Base-by-base conservation (phyloP, 768 basidiomycete species). In the Calocera viscosa region DNA sequence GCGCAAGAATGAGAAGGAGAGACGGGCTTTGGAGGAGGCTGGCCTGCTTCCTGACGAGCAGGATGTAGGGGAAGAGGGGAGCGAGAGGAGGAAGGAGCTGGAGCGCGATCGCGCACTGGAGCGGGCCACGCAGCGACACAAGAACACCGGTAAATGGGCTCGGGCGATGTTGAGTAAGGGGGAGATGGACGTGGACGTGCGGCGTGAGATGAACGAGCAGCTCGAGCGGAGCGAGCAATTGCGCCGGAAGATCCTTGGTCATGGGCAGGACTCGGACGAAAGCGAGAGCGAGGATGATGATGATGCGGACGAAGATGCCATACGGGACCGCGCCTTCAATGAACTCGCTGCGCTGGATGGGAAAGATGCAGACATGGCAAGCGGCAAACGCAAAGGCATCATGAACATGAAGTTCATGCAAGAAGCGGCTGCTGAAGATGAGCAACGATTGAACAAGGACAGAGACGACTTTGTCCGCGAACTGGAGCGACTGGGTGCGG, bases 381-480 rank as follows among this genome's bases (percentile, higher is more conserved):
- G 74, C 24, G 76, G 78, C 72, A 83, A 83, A 71, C 76, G 80
- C 63, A 89, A 88, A 76, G 84, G 89, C 68, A 82, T 97, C 11
- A 89, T 96, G 74, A 82, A 85, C 69, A 97, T 98, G 96, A 97
- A 96, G 78, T 99, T 98, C 77, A 99, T 99, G 95, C 88, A 89
- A 75, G 88, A 94, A 53, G 94, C 92, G 0, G 86, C 89, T 79
- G 84, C 83, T 2, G 80, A 91, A 69, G 82, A 86, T 66, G 77
- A 82, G 71, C 78, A 75, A 10, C 80, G 81, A 65, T 84, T 83
- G 0, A 80, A 86, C 67, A 81, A 81, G 67, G 82, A 85, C 69
- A 85, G 82, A 2, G 89, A 90, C 66, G 88, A 90, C 71, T 85
- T 95, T 68, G 77, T 85, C 69, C 79, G 79, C 69, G 90, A 91